Conservation (phyloP, 768 basidiomycete species). For the Leccinum arenicola region DNA sequence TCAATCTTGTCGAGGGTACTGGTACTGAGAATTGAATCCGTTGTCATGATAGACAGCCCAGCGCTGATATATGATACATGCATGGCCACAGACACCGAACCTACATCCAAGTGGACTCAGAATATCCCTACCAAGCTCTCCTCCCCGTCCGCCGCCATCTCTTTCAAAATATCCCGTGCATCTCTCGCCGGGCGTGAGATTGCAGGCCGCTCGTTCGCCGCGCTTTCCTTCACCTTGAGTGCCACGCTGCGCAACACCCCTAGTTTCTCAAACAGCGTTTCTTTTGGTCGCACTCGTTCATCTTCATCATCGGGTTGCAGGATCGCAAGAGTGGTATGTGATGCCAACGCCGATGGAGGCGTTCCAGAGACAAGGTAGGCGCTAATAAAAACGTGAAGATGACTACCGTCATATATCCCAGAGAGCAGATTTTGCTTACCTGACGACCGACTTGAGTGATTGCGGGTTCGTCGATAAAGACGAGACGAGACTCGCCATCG, state of each 20-base stretch:
- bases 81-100: not conserved
- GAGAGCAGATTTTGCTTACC: slow-evolving; percentile 42
- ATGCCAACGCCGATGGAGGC: slow-evolving; percentile 59
- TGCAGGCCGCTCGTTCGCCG: slow-evolving; percentile 63
- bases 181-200: slow-evolving; percentile 82
- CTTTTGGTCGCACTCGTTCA: slow-evolving; percentile 7
- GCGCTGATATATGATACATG: too few species aligned
- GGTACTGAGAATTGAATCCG: too few species aligned
- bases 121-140: slow-evolving; percentile 29
- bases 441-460: slow-evolving; percentile 61
- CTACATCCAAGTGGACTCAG: slow-evolving; percentile 4
- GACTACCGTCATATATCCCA: not conserved
- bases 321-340: slow-evolving; percentile 57
- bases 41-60: too few species aligned
- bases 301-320: slow-evolving; percentile 48
- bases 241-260: slow-evolving; percentile 60
- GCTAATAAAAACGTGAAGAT: slow-evolving; percentile 33
- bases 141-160: slow-evolving; percentile 23
- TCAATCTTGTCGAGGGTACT: too few species aligned
- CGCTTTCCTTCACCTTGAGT: slow-evolving; percentile 70
- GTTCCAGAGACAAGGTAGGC: slow-evolving; percentile 66
- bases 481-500: slow-evolving; percentile 60
- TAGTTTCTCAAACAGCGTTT: slow-evolving; percentile 63
- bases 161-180: slow-evolving; percentile 66
- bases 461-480: slow-evolving; percentile 63